A percentile compares a stretch with the other conserved stretches of the same genome.
Evolutionary conservation across 129 eudicot species (phyloP).

Genomic region (Oenanthe sinensis): DNA sequence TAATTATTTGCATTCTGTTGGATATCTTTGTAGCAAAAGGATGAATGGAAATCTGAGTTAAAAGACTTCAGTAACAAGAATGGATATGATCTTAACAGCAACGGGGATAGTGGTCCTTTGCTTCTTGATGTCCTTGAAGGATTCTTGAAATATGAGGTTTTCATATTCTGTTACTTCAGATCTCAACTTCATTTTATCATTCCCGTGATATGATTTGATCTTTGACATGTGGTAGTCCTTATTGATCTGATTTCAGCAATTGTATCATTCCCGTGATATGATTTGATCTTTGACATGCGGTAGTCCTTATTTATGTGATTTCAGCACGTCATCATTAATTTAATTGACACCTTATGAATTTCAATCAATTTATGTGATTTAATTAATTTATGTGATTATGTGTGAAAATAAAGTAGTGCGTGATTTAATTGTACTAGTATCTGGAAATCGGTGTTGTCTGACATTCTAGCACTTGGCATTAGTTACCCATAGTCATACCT

Average conservation of each 20-base stretch:
- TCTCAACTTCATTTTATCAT: not conserved
- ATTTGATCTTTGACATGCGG: not conserved
- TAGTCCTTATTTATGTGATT: not conserved
- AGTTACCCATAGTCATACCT: not conserved
- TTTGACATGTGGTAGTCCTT: not conserved
- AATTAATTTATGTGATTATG: not conserved
- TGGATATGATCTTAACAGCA: slow-evolving; percentile 85
- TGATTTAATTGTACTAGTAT: not conserved
- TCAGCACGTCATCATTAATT: not conserved
- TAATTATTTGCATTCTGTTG: slow-evolving; percentile 1
- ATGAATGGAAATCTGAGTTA: slow-evolving; percentile 90
- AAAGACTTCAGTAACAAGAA: slow-evolving; percentile 81
- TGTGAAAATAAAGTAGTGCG: not conserved
- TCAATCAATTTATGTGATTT: not conserved
- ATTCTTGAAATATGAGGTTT: slow-evolving; percentile 89
- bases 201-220: not conserved
- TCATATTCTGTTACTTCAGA: not conserved
- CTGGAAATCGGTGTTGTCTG: not conserved
- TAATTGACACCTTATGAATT: not conserved
- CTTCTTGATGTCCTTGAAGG: slow-evolving; percentile 97
- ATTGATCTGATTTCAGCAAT: not conserved
- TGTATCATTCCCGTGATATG: not conserved
- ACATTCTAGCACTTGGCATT: not conserved
- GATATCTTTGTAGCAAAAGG: slow-evolving; percentile 62
- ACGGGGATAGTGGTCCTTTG: slow-evolving; percentile 92